These are phyloP conservation scores for Geotrichum restrictum DNA, from an alignment of 1,139 yeast species.

Conservation along the genomic window DNA sequence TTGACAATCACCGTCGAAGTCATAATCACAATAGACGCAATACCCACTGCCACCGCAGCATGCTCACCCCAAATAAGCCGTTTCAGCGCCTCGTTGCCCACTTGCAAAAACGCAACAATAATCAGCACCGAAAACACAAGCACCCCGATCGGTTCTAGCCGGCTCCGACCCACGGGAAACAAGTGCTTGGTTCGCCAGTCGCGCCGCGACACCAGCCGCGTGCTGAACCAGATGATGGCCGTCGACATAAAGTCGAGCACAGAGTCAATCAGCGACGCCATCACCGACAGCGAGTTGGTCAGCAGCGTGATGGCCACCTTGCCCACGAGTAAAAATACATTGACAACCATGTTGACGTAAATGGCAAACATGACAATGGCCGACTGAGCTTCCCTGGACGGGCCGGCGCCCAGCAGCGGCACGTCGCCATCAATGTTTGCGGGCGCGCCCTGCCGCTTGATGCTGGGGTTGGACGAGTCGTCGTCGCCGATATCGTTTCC, in stretches of 20 bases:
- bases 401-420: constrained; percentile 49
- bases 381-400: constrained; percentile 41
- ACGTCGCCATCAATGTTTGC: constrained; percentile 60
- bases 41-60: constrained; percentile 47
- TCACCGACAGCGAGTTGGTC: constrained; percentile 67
- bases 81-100: constrained; percentile 57
- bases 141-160: constrained; percentile 76
- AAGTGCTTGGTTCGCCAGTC: constrained; percentile 46
- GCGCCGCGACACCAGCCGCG: constrained; percentile 53
- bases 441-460: constrained; percentile 46
- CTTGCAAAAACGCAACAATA: constrained; percentile 67
- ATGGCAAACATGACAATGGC: constrained; percentile 56
- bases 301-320: constrained; percentile 58
- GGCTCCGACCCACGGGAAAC: constrained; percentile 67
- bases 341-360: constrained; percentile 58
- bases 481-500: constrained; percentile 42
- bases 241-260: constrained; percentile 71
- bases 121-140: constrained; percentile 68
- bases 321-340: constrained; percentile 57
- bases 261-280: constrained; percentile 77
- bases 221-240: constrained; percentile 62
- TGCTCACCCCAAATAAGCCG: constrained; percentile 32
- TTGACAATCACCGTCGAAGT: constrained; percentile 57
- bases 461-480: constrained; percentile 13
- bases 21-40: constrained; percentile 60